Base-by-base conservation (phyloP, 805 yeast genomes). In the Wickerhamomyces hampshirensis region DNA sequence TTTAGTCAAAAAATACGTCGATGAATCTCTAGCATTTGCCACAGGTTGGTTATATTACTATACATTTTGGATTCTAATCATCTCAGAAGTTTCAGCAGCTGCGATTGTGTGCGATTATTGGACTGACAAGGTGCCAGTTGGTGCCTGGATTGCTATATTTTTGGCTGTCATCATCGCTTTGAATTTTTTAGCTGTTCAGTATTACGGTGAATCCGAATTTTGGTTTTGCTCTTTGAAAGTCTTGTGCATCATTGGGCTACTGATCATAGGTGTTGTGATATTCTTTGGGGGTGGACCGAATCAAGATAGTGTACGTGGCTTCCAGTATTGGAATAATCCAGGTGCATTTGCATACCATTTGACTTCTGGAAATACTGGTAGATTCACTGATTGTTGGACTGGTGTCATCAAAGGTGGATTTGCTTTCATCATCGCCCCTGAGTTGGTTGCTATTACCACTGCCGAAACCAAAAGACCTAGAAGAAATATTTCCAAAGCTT, bases 271-370 rank as follows among this genome's bases (percentile, higher is more conserved):
- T 43, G 58, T 74, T 51, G 68, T 75, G 27, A 73, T 78, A 42
- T 75, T 77, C 46, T 73, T 77, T 51, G 84, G 84, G 40, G 84
- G 84, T 43, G 82, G 75, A 30, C 84, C 85, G 42, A 60, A 54
- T 23, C 48, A 59, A 54, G 34, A 53, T 34, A 77, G 74, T 35
- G 68, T 80, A 40, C 58, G 73, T 23, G 87, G 87, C 6, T 80
- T 80, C 69, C 75, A 80, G 44, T 80, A 68, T 60, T 80, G 87
- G 87, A 57, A 66, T 34, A 40, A 62, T 38, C 80, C 81, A 5
- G 80, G 81, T 47, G 73, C 79, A 0, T 81, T 80, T 46, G 64
- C 71, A 44, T 37, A 50, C 23, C 62, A 46, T 17, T 74, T 76
- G 47, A 59, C 64, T 2, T 53, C 49, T 7, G 86, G 86, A 18